Conservation (phyloP, 2,329 filamentous ascomycete species). For the Nothopassalora personata region DNA sequence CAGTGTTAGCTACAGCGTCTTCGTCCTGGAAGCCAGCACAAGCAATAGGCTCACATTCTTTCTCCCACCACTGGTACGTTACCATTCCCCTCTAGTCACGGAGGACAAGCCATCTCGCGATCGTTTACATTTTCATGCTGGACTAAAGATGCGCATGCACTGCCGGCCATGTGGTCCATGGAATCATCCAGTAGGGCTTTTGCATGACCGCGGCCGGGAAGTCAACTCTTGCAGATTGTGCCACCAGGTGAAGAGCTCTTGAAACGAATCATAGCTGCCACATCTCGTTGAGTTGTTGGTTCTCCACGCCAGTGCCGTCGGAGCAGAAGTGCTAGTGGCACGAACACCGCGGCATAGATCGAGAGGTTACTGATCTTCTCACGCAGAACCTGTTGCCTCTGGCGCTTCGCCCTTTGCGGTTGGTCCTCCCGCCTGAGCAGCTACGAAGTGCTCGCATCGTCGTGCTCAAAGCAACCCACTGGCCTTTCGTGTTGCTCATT, state of each 20-base stretch:
- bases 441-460: constrained; percentile 58
- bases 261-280: constrained; percentile 15
- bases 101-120: background rate
- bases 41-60: constrained; percentile 47
- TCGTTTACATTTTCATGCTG: background rate
- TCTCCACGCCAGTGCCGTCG: constrained; percentile 3
- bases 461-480: constrained; percentile 55
- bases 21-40: constrained; percentile 49
- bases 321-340: constrained; percentile 1
- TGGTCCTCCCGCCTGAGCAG: constrained; percentile 60
- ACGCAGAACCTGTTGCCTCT: constrained; percentile 66
- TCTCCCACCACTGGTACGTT: constrained; percentile 41
- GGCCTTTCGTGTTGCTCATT: constrained; percentile 65
- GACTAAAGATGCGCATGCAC: constrained; percentile 6
- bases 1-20: constrained; percentile 46
- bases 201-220: constrained; percentile 2
- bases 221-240: background rate
- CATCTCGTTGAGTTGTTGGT: constrained; percentile 18
- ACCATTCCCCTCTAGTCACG: background rate
- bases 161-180: constrained; percentile 10
- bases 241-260: background rate
- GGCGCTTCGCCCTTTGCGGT: constrained; percentile 64
- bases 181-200: background rate
- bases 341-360: constrained; percentile 1
- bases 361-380: constrained; percentile 13